Percentiles rank a stretch among this genome's conserved stretches.
phyloP scores from a whole-genome alignment of 495 filamentous ascomycete genomes.

The Tuber umbilicatum region DNA sequence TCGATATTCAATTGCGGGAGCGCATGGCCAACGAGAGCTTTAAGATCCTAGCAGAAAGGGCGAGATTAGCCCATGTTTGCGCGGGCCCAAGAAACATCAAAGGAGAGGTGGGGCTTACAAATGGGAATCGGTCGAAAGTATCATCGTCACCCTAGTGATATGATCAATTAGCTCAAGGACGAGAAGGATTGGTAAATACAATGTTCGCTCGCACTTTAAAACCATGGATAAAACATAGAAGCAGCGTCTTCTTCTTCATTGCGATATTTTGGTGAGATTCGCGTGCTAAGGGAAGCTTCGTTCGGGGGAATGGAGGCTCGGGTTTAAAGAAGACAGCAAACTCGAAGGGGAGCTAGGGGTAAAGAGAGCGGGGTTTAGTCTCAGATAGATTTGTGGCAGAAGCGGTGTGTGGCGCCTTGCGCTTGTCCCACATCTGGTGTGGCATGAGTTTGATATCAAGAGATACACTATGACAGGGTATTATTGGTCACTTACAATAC shows the following conservation, averaged over 20 bases:
- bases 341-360: background rate
- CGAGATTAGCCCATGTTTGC: background rate
- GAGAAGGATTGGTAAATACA: background rate
- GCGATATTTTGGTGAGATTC: background rate
- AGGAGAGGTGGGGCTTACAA: constrained; percentile 12
- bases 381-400: background rate
- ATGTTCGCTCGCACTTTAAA: constrained; percentile 66
- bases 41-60: constrained; percentile 65
- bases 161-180: constrained; percentile 16
- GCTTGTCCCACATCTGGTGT: background rate
- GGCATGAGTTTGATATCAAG: no score
- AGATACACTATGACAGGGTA: background rate
- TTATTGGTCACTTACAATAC: background rate
- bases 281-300: background rate
- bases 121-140: constrained; percentile 60
- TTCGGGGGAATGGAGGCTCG: background rate
- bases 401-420: background rate
- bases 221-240: constrained; percentile 91
- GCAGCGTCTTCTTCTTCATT: constrained; percentile 79
- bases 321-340: background rate
- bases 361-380: background rate
- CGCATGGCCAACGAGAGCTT: constrained; percentile 58
- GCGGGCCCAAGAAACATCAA: background rate
- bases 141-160: constrained; percentile 68
- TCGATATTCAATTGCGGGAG: constrained; percentile 68